These are phyloP conservation scores for Kodamaea neixiangensis DNA, from an alignment of 805 yeast species.

Conservation along the genomic window DNA sequence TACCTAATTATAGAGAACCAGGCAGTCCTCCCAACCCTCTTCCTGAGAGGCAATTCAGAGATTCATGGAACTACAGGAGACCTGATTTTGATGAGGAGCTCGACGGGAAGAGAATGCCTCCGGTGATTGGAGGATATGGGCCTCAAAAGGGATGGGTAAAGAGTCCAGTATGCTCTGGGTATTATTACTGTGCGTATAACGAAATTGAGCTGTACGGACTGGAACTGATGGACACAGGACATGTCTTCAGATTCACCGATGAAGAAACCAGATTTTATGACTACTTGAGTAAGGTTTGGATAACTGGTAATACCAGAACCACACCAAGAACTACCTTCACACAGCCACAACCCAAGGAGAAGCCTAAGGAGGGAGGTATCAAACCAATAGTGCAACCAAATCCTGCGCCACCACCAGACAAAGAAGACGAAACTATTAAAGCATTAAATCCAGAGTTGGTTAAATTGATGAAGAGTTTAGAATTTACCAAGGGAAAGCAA, in stretches of 20 bases:
- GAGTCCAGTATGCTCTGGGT: slow-evolving; percentile 34
- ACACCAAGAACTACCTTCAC: slow-evolving; percentile 2
- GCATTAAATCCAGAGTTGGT: not conserved
- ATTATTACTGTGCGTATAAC: slow-evolving; percentile 43
- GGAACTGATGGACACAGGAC: slow-evolving; percentile 23
- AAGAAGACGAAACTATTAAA: not conserved
- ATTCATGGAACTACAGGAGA: slow-evolving; percentile 24
- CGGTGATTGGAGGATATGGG: slow-evolving; percentile 23
- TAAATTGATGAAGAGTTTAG: not conserved
- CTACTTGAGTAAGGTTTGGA: slow-evolving; percentile 40
- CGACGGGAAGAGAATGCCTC: slow-evolving; percentile 10
- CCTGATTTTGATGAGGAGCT: slow-evolving; percentile 35
- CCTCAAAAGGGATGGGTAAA: slow-evolving; percentile 49
- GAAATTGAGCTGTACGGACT: slow-evolving; percentile 23
- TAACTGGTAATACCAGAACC: slow-evolving; percentile 21
- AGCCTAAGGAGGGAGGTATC: slow-evolving; percentile 1
- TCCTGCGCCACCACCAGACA: not conserved
- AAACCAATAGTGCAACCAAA: not conserved
- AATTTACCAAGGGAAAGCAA: slow-evolving; percentile 1
- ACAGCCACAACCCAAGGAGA: not conserved
- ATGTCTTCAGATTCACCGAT: slow-evolving; percentile 23
- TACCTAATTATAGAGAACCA: slow-evolving; percentile 30
- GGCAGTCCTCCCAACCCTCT: slow-evolving; percentile 22
- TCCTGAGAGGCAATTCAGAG: slow-evolving; percentile 18
- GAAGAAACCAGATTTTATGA: slow-evolving; percentile 21